Evolutionary conservation across 371 early-diverging fungal genomes (phyloP), one percentile per base, ranked within the genome.

Genomic region (Neoconidiobolus thromboides): DNA sequence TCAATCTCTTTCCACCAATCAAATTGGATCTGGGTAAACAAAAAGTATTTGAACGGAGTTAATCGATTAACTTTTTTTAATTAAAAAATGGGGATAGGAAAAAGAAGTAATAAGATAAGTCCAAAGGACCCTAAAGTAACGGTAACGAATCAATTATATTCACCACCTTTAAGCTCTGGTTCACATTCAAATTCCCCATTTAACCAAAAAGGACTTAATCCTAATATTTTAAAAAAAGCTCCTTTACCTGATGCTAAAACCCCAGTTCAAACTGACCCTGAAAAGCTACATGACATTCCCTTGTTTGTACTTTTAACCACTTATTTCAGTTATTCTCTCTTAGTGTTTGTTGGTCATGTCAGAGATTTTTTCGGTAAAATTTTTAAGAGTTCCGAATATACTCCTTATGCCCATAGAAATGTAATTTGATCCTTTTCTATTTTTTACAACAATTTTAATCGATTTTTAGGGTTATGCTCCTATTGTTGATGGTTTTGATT

Each of bases 261-360:
- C 2, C 43, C 41, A n/a, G 42, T 60, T 42, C 60, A n/a, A 41
- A n/a, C 60, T n/a, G 52, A 62, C 42, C 56, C 56, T 2, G 62
- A 62, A 37, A 48, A 55, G 43, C 26, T 62, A n/a, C 46, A 15
- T 9, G 57, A 62, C 40, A 48, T 62, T 5, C 62, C 62, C 15
- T 41, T 62, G 26, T 56, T 62, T 67, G 81, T 78, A 65, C 75
- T 96, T 51, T 81, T 96, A 51, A 88, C 93, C 15, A 97, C 99
- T 46, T 98, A 97, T 74, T 75, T 98, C 48, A 86, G 87, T 58
- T 98, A 89, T 77, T 83, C 94, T 68, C 78, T 97, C 65, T 78
- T 98, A 61, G 91, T 96, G 47, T 71, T 91, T 44, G 82, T 91
- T 73, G 99, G 96, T 39, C 94, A 96, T 71, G 62, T 91, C 60